Evolutionary conservation across 345 rosid genomes (phyloP).

Genomic region (Balakata baccata): DNA sequence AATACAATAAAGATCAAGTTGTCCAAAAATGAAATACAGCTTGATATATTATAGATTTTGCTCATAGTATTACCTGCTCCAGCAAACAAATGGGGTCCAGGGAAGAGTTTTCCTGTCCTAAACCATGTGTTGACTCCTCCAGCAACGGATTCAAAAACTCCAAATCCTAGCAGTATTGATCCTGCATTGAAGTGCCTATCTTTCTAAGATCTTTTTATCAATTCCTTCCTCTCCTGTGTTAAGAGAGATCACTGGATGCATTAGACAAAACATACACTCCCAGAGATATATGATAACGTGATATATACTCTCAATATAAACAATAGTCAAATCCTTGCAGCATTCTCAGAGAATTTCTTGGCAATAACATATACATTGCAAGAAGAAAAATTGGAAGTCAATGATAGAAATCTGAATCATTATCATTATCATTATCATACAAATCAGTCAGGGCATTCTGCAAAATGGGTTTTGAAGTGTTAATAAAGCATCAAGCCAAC

Average conservation of each 20-base stretch:
- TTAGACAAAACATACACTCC: neutral
- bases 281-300: too few species aligned
- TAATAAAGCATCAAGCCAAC: conserved; percentile 14
- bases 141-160: conserved; percentile 68
- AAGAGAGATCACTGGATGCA: neutral
- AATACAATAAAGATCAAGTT: neutral
- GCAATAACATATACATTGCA: neutral
- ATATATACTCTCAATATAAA: neutral
- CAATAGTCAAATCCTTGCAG: neutral
- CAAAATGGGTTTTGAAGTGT: neutral
- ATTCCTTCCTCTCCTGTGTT: conserved; percentile 63
- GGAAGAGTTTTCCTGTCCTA: conserved; percentile 86
- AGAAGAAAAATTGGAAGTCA: neutral
- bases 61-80: conserved; percentile 60
- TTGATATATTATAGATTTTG: neutral
- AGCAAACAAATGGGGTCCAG: conserved; percentile 95
- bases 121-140: conserved; percentile 86
- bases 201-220: conserved; percentile 60
- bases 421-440: neutral
- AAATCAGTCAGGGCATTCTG: neutral
- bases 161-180: conserved; percentile 74
- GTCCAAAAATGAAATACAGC: neutral
- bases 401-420: neutral
- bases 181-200: conserved; percentile 86
- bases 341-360: neutral